Evolutionary conservation across 352 stramenopile genomes (phyloP).

Genomic region (Plasmopara halstedii): DNA sequence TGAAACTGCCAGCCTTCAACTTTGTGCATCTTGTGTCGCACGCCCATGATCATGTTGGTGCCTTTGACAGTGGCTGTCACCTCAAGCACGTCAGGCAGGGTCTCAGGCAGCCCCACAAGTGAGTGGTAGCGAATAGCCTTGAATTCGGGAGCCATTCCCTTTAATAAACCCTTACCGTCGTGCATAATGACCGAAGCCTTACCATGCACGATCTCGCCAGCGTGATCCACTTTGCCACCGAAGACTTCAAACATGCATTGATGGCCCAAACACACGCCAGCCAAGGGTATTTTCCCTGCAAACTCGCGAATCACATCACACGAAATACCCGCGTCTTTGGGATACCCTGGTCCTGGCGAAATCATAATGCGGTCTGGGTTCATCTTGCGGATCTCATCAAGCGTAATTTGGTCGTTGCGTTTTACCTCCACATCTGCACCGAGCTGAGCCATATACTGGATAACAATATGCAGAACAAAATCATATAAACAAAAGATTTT

Average conservation of each 20-base stretch:
- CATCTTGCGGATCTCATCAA: constrained; percentile 69
- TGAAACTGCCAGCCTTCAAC: constrained; percentile 87
- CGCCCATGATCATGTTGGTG: constrained; percentile 85
- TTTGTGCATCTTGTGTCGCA: constrained; percentile 82
- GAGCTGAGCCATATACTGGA: constrained; percentile 79
- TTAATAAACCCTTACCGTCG: constrained; percentile 82
- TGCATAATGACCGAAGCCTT: constrained; percentile 80
- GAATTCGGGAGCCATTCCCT: constrained; percentile 70
- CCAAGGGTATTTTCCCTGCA: constrained; percentile 74
- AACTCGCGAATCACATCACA: constrained; percentile 80
- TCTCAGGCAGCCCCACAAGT: constrained; percentile 75
- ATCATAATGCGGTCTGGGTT: constrained; percentile 84
- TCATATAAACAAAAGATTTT: constrained; percentile 1
- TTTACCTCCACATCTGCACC: constrained; percentile 72
- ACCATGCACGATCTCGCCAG: constrained; percentile 83
- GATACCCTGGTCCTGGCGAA: constrained; percentile 76
- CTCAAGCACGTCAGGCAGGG: constrained; percentile 63
- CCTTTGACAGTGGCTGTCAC: constrained; percentile 79
- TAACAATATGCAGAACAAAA: not conserved
- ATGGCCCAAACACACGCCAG: constrained; percentile 74
- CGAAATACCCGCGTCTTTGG: constrained; percentile 74
- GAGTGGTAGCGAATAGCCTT: constrained; percentile 85
- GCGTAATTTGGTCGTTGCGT: constrained; percentile 80
- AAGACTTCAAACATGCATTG: constrained; percentile 88
- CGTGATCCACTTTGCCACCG: constrained; percentile 75